Evolutionary conservation across 495 filamentous ascomycete genomes (phyloP).

Genomic region (Penicillium canariense): DNA sequence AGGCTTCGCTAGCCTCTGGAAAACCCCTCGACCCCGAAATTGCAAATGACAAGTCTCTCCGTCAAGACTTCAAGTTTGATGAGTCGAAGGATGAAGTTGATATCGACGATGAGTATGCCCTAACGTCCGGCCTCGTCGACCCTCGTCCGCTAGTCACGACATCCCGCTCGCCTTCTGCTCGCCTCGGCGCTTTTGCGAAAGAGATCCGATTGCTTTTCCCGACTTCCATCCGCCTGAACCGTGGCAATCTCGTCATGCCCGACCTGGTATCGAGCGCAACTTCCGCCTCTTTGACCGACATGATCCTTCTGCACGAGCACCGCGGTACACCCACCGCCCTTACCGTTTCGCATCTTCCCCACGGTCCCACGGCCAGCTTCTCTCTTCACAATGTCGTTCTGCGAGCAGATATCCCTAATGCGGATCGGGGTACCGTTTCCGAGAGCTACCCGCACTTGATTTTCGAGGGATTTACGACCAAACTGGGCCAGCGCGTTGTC

Average conservation of each 20-base stretch:
- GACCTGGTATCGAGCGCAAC: constrained; percentile 80
- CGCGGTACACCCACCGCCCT: constrained; percentile 88
- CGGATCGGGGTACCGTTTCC: constrained; percentile 82
- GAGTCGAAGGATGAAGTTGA: constrained; percentile 67
- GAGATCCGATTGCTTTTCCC: constrained; percentile 90
- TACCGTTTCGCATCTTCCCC: constrained; percentile 87
- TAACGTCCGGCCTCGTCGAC: constrained; percentile 80
- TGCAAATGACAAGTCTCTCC: constrained; percentile 81
- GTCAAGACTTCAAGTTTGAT: constrained; percentile 91
- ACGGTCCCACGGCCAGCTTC: constrained; percentile 89
- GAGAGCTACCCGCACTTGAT: constrained; percentile 94
- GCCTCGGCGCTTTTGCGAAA: constrained; percentile 88
- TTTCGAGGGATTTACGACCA: constrained; percentile 88
- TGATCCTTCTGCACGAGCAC: constrained; percentile 90
- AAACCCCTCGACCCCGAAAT: constrained; percentile 85
- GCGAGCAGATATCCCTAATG: constrained; percentile 87
- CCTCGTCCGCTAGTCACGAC: constrained; percentile 91
- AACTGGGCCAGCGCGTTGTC: constrained; percentile 78
- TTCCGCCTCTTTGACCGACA: constrained; percentile 73
- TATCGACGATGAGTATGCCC: constrained; percentile 93
- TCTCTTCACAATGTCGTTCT: constrained; percentile 93
- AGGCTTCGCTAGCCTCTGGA: constrained; percentile 77
- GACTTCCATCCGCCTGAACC: constrained; percentile 84
- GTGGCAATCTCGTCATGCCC: constrained; percentile 83
- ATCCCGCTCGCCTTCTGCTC: constrained; percentile 79